Evolutionary conservation across 305 asterid species (phyloP), one percentile per base, ranked within the genome.

Genomic region (Fraxinus velutina): DNA sequence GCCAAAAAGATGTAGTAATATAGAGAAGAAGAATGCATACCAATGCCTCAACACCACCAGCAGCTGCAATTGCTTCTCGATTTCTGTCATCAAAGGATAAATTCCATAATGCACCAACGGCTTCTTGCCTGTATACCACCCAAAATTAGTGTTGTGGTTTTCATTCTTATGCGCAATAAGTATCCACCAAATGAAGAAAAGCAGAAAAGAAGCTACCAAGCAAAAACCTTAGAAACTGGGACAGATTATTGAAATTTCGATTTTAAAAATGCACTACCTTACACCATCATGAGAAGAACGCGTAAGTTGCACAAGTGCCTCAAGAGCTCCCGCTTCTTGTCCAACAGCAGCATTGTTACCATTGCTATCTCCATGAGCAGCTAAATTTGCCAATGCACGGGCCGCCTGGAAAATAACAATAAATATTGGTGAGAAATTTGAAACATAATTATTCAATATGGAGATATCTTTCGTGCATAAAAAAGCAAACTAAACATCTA

Each of bases 341-440:
- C 97, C 98, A 76, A 94, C 97, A 71, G 91, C 89, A 74, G 98
- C 89, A 90, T 94, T 93, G 83, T 93, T 93, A 80, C 86, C 84
- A 76, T 94, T 94, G 90, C 96, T 93, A 82, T 94, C 98, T 79
- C 98, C 97, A 86, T 94, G 97, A 82, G 98, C 98, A 72, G 98
- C 97, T 87, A 93, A 91, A 91, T 44, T 44, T 44, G 52, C 52
- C 52, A 44, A 44, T 10, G 52, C 52, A 44, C 52, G 52, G 6
- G 52, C 52, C 62, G 98, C 97, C 98, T 94, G 90, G 55, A 86
- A 34, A 83, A 80, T 57, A 66, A 34, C 80, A 47, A 68, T 70
- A 34, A 55, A 21, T 21, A 72, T 44, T 71, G 5, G 29, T 83
- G 17, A 83, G 78, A 78, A 75, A 76, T 78, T 77, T 27, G 62